These are phyloP conservation scores for Inosperma sp. DNA, from an alignment of 768 basidiomycete genomes.

Conservation along the genomic window DNA sequence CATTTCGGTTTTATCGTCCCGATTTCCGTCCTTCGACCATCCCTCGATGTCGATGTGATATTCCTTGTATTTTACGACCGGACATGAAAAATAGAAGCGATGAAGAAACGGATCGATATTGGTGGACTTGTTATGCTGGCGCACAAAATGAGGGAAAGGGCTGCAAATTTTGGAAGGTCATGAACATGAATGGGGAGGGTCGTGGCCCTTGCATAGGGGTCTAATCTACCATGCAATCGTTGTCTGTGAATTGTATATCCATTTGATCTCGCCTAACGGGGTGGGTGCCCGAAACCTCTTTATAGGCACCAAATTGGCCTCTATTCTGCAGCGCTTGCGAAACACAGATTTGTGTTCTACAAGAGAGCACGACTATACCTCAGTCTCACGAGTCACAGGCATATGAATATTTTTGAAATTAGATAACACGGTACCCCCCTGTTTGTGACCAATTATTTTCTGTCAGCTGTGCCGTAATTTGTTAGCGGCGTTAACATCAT, in stretches of 20 bases:
- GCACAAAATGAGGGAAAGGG: slow-evolving; percentile 83
- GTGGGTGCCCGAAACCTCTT: too few species aligned
- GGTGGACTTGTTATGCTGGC: slow-evolving; percentile 80
- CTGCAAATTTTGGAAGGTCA: slow-evolving; percentile 67
- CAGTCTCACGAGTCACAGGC: too few species aligned
- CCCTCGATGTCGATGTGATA: slow-evolving; percentile 68
- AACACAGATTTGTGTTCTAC: too few species aligned
- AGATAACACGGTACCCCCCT: too few species aligned
- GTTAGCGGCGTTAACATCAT: too few species aligned
- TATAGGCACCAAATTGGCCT: too few species aligned
- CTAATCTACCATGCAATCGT: slow-evolving; percentile 10
- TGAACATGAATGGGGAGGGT: slow-evolving; percentile 67
- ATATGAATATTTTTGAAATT: too few species aligned
- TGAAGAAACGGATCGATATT: slow-evolving; percentile 55
- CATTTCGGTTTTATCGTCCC: slow-evolving; percentile 82
- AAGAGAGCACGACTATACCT: too few species aligned
- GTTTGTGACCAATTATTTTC: too few species aligned
- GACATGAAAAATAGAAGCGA: slow-evolving; percentile 74
- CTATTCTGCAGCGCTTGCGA: too few species aligned
- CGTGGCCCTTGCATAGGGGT: slow-evolving; percentile 41
- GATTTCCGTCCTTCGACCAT: slow-evolving; percentile 65
- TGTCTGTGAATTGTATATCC: neutral
- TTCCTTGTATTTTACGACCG: slow-evolving; percentile 65
- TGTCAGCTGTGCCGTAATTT: too few species aligned
- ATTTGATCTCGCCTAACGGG: too few species aligned